Percentiles rank a stretch among this genome's conserved stretches.
phyloP scores from a whole-genome alignment of 2,329 filamentous ascomycete genomes.

The Talaromyces verruculosus region DNA sequence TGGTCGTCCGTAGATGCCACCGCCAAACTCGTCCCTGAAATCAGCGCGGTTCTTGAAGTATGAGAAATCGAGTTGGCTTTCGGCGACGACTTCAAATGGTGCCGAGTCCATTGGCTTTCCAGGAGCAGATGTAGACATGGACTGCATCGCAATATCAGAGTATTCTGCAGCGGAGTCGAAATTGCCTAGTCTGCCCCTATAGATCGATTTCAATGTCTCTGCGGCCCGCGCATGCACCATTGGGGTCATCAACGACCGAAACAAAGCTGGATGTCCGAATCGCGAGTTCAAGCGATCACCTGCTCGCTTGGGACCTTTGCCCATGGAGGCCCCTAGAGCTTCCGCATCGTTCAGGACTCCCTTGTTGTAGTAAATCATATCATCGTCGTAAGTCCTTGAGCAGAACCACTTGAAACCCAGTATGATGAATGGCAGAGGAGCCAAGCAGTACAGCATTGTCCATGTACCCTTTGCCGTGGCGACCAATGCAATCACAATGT shows the following conservation, averaged over 20 bases:
- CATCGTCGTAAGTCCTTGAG: conserved; percentile 69
- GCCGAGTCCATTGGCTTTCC: conserved; percentile 57
- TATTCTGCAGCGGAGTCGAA: conserved; percentile 48
- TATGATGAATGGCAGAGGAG: conserved; percentile 76
- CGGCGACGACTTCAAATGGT: conserved; percentile 87
- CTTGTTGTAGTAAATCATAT: conserved; percentile 77
- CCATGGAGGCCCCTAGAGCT: conserved; percentile 35
- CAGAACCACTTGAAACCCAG: conserved; percentile 86
- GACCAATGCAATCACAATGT: conserved; percentile 74
- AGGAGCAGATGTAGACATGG: conserved; percentile 65
- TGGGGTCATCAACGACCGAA: conserved; percentile 83
- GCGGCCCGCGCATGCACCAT: conserved; percentile 94
- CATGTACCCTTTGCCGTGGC: conserved; percentile 68
- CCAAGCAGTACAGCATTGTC: conserved; percentile 65
- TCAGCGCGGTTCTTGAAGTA: conserved; percentile 89
- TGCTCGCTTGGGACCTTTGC: conserved; percentile 41
- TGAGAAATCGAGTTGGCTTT: conserved; percentile 82
- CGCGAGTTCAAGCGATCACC: conserved; percentile 68
- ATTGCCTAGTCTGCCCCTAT: conserved; percentile 72
- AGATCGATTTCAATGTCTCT: conserved; percentile 80
- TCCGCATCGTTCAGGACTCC: conserved; percentile 57
- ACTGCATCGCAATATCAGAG: conserved; percentile 76
- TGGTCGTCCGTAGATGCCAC: conserved; percentile 56
- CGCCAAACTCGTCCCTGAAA: conserved; percentile 84
- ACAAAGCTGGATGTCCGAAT: conserved; percentile 89